phyloP scores from a whole-genome alignment of 208 protist species.

The Leishmania turanica region DNA sequence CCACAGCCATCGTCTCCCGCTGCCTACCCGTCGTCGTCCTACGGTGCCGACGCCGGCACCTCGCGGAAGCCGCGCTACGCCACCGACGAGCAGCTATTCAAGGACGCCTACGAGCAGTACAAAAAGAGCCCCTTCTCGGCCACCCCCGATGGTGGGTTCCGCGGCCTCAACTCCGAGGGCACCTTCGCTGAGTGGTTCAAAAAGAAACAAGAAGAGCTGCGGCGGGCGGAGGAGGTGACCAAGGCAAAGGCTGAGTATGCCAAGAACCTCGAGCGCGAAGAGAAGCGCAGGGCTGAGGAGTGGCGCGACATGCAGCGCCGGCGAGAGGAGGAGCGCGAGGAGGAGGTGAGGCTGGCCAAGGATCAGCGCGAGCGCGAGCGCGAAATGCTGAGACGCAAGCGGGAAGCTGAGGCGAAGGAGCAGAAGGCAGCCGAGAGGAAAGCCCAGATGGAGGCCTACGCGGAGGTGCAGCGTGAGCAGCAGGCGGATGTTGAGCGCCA shows the following conservation, averaged over 20 bases:
- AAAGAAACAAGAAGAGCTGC: conserved; percentile 82
- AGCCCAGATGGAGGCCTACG: conserved; percentile 55
- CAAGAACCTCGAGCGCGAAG: conserved; percentile 69
- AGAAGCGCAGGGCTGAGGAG: conserved; percentile 66
- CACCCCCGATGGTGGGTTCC: conserved; percentile 32
- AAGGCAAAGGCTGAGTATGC: conserved; percentile 78
- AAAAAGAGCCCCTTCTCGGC: conserved; percentile 52
- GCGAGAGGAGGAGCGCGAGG: conserved; percentile 62
- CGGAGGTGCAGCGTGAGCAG: conserved; percentile 66
- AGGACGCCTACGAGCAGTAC: conserved; percentile 83
- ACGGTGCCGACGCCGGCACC: conserved; percentile 12
- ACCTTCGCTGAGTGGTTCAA: conserved; percentile 87
- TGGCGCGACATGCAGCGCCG: conserved; percentile 77
- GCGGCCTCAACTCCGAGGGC: conserved; percentile 45
- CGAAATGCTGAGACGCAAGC: conserved; percentile 51
- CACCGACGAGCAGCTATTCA: conserved; percentile 78
- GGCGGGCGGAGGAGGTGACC: conserved; percentile 65
- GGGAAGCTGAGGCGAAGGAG: conserved; percentile 40
- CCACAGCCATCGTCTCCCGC: conserved; percentile 10
- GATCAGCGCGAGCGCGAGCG: conserved; percentile 49
- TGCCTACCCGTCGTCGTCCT: conserved; percentile 3
- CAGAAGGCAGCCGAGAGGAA: conserved; percentile 47
- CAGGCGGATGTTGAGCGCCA: conserved; percentile 79
- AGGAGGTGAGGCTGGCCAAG: conserved; percentile 51
- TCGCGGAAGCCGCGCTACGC: conserved; percentile 42